Evolutionary conservation across 2,329 filamentous ascomycete genomes (phyloP), one percentile per base, ranked within the genome.

Genomic region (Paramyrothecium sp.): DNA sequence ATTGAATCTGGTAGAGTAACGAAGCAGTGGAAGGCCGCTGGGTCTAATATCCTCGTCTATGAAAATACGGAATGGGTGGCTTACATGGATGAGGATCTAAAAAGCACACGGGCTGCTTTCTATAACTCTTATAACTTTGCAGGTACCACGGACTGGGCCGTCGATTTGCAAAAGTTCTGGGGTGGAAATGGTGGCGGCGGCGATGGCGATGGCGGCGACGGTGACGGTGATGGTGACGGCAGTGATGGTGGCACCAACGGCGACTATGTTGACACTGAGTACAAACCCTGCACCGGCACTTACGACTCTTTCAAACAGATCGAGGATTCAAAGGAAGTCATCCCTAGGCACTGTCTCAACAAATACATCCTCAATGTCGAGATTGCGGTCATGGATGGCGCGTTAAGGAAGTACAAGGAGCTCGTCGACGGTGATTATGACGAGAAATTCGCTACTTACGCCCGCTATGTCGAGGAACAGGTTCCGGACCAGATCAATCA

Each of bases 301-400:
- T 65, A 72, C 34, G 67, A 67, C 13, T 65, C 64, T 41, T 60
- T 74, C 51, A 49, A 54, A n/a, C 51, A 59, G 30, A 53, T 61
- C 22, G 53, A 54, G 49, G 20, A 56, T 48, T 22, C 20, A 11
- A 56, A 50, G 48, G 33, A 38, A n/a, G 53, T 30, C 13, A 54
- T 61, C 30, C 57, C 59, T 19, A 22, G 33, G n/a, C 52, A 57
- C 47, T 54, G 55, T 47, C 54, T 61, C 53, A 47, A 57, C 20
- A 44, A 53, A 23, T 61, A 59, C 34, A 57, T 58, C 38, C 46
- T 56, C 48, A 51, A 56, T 46, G 47, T 55, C 7, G 55, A 61
- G 50, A 58, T 59, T 20, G 21, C 41, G 13, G 54, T 59, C 34
- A 50, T 62, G 50, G 51, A 52, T 21, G 48, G 51, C 21, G 56